A percentile compares a stretch with the other conserved stretches of the same genome.
Evolutionary conservation across 192 early-diverging fungal genomes (phyloP).

Genomic region (Umbelopsis ramanniana): DNA sequence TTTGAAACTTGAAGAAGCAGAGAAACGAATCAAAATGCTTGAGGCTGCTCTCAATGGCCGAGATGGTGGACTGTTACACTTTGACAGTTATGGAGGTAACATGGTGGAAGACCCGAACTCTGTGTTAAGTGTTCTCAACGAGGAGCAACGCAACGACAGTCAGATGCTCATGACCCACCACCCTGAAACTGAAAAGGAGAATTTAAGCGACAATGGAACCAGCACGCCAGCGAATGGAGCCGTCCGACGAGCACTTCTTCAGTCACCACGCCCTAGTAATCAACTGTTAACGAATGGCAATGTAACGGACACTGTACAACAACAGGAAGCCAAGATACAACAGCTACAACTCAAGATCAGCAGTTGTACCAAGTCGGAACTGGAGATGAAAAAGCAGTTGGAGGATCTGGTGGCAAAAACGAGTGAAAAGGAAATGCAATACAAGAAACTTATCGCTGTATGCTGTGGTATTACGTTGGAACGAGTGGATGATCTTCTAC

Average conservation of each 20-base stretch:
- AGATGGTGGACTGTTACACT: constrained; percentile 4
- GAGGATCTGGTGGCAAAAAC: constrained; percentile 54
- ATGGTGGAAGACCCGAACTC: constrained; percentile 7
- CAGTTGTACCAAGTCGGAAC: constrained; percentile 44
- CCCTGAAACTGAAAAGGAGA: neutral
- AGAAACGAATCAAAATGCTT: constrained; percentile 62
- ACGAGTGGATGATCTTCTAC: constrained; percentile 78
- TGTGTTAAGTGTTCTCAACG: neutral
- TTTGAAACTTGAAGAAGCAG: constrained; percentile 58
- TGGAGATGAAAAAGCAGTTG: constrained; percentile 62
- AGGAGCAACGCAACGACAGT: neutral
- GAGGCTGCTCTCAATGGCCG: constrained; percentile 52
- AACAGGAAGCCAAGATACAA: constrained; percentile 39
- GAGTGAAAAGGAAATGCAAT: constrained; percentile 74
- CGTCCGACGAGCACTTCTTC: neutral
- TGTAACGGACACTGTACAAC: constrained; percentile 6
- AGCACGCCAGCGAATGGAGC: neutral
- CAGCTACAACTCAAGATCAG: constrained; percentile 41
- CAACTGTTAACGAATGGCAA: neutral
- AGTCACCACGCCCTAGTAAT: constrained; percentile 1
- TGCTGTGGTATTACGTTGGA: constrained; percentile 83
- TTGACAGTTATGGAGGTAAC: neutral
- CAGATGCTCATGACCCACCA: neutral
- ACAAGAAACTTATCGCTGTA: constrained; percentile 81
- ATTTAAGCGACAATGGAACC: neutral